Conservation (phyloP, 2,329 filamentous ascomycete species). For the Beauveria australis region DNA sequence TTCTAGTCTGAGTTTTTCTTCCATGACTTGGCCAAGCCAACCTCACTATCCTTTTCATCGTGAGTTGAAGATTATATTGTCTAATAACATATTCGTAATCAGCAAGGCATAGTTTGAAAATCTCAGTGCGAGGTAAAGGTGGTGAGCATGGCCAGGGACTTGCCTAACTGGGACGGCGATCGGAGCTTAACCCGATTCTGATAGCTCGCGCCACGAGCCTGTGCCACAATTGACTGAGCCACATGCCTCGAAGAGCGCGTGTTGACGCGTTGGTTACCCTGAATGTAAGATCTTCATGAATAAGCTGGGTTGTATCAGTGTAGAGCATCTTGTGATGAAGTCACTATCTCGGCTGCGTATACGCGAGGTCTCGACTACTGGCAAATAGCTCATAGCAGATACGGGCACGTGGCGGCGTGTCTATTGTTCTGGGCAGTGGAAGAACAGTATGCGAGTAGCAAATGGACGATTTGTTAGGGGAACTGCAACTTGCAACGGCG, state of each 20-base stretch:
- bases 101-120: not conserved
- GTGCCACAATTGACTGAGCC: constrained; percentile 6
- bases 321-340: too few species aligned
- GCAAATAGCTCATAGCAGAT: too few species aligned
- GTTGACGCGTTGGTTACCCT: constrained; percentile 2
- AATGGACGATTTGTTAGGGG: too few species aligned
- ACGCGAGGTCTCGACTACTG: too few species aligned
- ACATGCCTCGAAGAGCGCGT: not conserved
- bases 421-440: too few species aligned
- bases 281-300: not conserved
- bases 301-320: too few species aligned
- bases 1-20: too few species aligned
- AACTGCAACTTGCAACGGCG: too few species aligned
- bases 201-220: constrained; percentile 9
- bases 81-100: not conserved
- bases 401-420: too few species aligned
- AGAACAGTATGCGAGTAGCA: too few species aligned
- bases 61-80: not conserved
- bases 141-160: not conserved
- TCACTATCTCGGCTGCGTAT: too few species aligned
- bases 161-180: constrained; percentile 5
- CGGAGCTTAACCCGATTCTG: constrained; percentile 10
- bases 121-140: too few species aligned
- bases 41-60: accelerated
- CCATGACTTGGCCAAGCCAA: not conserved